These are phyloP conservation scores for Postia placenta DNA, from an alignment of 768 basidiomycete species.

Conservation along the genomic window DNA sequence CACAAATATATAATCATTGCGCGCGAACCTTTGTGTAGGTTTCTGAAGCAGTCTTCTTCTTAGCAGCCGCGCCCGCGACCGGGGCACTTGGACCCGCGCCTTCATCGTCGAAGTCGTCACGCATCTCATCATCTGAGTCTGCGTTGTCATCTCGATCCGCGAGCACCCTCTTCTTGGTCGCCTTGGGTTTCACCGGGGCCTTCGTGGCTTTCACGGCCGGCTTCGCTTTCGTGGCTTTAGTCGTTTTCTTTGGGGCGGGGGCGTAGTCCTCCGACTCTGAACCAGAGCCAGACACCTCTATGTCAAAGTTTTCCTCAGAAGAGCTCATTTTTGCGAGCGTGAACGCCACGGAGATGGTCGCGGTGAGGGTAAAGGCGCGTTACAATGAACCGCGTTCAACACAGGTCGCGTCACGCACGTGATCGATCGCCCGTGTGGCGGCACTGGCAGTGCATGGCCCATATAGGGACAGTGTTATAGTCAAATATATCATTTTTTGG, in stretches of 20 bases:
- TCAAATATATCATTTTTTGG: too few species aligned
- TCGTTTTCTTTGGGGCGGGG: constrained; percentile 47
- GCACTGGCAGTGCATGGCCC: too few species aligned
- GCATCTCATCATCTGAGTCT: constrained; percentile 42
- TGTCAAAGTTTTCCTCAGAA: constrained; percentile 67
- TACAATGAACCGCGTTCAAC: not conserved
- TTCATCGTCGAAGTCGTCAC: constrained; percentile 37
- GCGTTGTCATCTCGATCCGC: constrained; percentile 59
- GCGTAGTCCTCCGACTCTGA: constrained; percentile 65
- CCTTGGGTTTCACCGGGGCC: constrained; percentile 43
- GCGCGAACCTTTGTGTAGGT: constrained; percentile 84
- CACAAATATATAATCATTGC: not conserved
- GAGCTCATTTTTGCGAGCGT: constrained; percentile 50
- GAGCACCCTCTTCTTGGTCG: constrained; percentile 65
- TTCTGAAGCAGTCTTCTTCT: constrained; percentile 88
- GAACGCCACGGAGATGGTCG: not conserved
- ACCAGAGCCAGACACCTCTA: constrained; percentile 48
- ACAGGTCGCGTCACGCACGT: constrained; percentile 7
- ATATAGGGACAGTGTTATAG: too few species aligned
- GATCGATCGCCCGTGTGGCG: too few species aligned
- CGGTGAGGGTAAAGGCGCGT: not conserved
- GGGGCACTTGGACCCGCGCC: constrained; percentile 24
- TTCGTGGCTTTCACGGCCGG: constrained; percentile 42
- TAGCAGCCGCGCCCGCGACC: constrained; percentile 28
- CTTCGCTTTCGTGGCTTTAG: constrained; percentile 36